Base-by-base conservation (phyloP, 108 stramenopile genomes). In the Pseudonitzschia multistriata region DNA sequence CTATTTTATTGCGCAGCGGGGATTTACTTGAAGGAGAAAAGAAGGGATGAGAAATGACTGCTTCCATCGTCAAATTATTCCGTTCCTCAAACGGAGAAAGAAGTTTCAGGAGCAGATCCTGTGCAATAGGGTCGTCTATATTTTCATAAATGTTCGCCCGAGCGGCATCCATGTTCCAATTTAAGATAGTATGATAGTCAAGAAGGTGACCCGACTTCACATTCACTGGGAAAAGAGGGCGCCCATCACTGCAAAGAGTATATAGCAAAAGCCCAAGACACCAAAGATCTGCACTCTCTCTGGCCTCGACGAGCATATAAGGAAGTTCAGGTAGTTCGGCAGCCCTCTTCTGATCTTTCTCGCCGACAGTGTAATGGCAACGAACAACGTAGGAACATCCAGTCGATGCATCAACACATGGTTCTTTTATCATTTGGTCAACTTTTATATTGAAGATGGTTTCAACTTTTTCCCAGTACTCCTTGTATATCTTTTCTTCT, bases 281-380 rank as follows among this genome's bases (percentile, higher is more conserved):
- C 90, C 90, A 91, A 10, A 88, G 60, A 71, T 91, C 90, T n/a
- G 75, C 66, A 39, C 67, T 74, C 60, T 74, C 77, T 29, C 78
- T 69, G 6, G 83, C 71, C 48, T 66, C 52, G 3, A 88, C 66
- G 21, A 91, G 67, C 62, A 76, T 66, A 68, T 86, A 91, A 14
- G 90, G 90, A 50, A 91, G 76, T 29, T 62, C 57, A 24, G 85
- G 78, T 14, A 81, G 65, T 39, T 67, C 40, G n/a, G 10, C 49
- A 25, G 30, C 69, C 31, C 8, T 47, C 14, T 42, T 65, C 19
- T 57, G 49, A n/a, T 62, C 53, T 37, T 25, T 21, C 0, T 79
- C 79, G 24, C 71, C 49, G 42, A 68, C 73, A 29, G 81, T 63
- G 45, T 74, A 86, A 67, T 81, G 82, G 50, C 83, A 82, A 37